A percentile compares a stretch with the other conserved stretches of the same genome.
phyloP scores from a whole-genome alignment of 805 yeast genomes.

The Yarrowia bubula region DNA sequence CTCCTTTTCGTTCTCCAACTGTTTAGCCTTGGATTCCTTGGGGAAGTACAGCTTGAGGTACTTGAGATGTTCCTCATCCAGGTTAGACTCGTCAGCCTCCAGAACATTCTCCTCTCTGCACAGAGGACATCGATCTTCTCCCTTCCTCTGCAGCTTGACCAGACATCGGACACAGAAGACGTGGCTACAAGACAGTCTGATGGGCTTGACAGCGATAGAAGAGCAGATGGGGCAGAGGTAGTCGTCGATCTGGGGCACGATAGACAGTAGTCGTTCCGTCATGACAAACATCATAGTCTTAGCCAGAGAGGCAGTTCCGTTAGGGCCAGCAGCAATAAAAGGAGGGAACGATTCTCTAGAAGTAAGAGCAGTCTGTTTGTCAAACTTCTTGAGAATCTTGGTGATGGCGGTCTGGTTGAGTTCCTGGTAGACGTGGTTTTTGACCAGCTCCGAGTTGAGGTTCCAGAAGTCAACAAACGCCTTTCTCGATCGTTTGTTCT shows the following conservation, averaged over 20 bases:
- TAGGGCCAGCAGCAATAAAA: constrained; percentile 45
- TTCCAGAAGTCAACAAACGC: constrained; percentile 52
- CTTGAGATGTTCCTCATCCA: constrained; percentile 54
- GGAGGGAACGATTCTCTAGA: constrained; percentile 46
- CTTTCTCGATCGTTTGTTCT: constrained; percentile 45
- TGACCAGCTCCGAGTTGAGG: constrained; percentile 55
- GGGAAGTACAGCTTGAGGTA: constrained; percentile 64
- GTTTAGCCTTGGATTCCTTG: constrained; percentile 60
- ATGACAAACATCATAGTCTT: constrained; percentile 51
- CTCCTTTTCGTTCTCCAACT: constrained; percentile 53
- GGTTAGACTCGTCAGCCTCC: constrained; percentile 57
- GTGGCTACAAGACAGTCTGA: constrained; percentile 61
- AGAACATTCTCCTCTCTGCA: constrained; percentile 55
- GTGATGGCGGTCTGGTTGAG: constrained; percentile 62
- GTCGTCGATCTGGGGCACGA: constrained; percentile 74
- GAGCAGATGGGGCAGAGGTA: constrained; percentile 73
- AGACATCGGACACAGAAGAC: constrained; percentile 71
- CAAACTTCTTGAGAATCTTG: constrained; percentile 72
- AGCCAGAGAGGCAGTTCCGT: constrained; percentile 51
- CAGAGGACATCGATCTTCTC: constrained; percentile 63
- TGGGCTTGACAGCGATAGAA: constrained; percentile 69
- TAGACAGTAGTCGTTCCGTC: constrained; percentile 51
- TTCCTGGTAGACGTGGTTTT: constrained; percentile 57
- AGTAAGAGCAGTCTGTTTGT: constrained; percentile 62
- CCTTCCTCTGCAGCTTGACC: constrained; percentile 61